Base-by-base conservation (phyloP, 73 alveolate genomes). In the Effrenium voratum region DNA sequence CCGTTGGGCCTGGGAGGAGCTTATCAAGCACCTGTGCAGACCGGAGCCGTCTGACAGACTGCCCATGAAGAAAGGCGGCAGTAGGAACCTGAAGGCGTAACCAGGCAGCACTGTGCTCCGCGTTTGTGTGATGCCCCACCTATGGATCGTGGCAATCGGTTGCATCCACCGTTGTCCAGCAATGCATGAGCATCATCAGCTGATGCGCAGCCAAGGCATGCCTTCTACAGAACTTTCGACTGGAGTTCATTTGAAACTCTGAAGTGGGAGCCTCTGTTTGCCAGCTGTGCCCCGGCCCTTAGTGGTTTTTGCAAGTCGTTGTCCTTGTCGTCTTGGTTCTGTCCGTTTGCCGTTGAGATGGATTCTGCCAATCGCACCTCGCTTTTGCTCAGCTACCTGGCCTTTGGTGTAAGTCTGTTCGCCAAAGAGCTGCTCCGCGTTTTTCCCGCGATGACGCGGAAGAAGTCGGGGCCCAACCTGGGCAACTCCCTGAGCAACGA, bases 1-100 rank as follows among this genome's bases (percentile, higher is more conserved):
- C 41, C 15, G 80, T 19, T 13, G 34, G 34, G 80, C 80, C 41
- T 1, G 10, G 80, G 13, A 90, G 97, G 97, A 90, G 57, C 30
- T 90, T 43, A 52, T 90, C 77, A 90, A 90, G 75, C 46, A 75
- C 57, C 87, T 90, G 16, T 90, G 97, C 75, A 68, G 47, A 82
- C 66, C 81, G 55, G 98, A 92, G 52, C 98, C 98, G 3, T 73
- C 98, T 41, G 92, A 92, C 34, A 16, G 98, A 43, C 46, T 92
- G 75, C 98, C 98, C n/a, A 30, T 92, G 82, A 92, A 92, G 98
- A 92, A 92, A 79, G 98, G 98, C 32, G 98, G 98, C 49, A 92
- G 91, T 50, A 28, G 91, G 26, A 92, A 92, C 66, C 81, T 92
- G 63, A 92, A 92, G 73, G 34, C 82, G 97, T 44, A 15, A 59